Conservation (phyloP, 441 rosid species). For the Geranium incanum region DNA sequence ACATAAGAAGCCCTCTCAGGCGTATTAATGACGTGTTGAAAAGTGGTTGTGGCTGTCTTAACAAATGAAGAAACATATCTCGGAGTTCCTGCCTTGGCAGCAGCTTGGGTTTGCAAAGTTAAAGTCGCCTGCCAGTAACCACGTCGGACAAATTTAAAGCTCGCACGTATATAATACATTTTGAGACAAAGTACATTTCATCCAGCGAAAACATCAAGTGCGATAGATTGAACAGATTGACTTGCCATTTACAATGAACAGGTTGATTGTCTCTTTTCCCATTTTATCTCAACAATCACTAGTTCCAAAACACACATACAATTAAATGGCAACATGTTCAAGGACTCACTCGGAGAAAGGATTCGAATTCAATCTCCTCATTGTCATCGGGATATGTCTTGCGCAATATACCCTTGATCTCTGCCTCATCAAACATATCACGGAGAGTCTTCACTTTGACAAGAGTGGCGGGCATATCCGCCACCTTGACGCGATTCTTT, state of each 20-base stretch:
- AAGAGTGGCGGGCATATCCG: conserved; percentile 63
- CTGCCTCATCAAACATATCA: conserved; percentile 53
- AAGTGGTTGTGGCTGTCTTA: conserved; percentile 77
- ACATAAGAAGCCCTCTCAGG: conserved; percentile 92
- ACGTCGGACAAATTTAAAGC: too few species aligned
- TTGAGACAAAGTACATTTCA: too few species aligned
- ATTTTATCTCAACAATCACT: too few species aligned
- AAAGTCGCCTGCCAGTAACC: conserved; percentile 48
- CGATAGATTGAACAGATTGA: too few species aligned
- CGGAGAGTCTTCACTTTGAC: conserved; percentile 58
- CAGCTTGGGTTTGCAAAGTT: conserved; percentile 62
- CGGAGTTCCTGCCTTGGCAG: conserved; percentile 47
- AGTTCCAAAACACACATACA: too few species aligned
- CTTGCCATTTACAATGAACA: too few species aligned
- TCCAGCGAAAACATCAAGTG: too few species aligned
- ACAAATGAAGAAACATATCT: conserved; percentile 69
- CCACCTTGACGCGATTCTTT: conserved; percentile 45
- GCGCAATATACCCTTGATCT: conserved; percentile 51
- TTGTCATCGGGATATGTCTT: conserved; percentile 36
- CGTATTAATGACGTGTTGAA: conserved; percentile 79
- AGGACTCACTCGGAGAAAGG: conserved; percentile 68
- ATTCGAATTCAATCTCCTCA: conserved; percentile 87
- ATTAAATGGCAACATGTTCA: not conserved
- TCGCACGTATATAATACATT: too few species aligned
- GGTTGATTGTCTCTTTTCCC: too few species aligned